Evolutionary conservation across 371 early-diverging fungal genomes (phyloP).

Genomic region (Mucor mucedo): DNA sequence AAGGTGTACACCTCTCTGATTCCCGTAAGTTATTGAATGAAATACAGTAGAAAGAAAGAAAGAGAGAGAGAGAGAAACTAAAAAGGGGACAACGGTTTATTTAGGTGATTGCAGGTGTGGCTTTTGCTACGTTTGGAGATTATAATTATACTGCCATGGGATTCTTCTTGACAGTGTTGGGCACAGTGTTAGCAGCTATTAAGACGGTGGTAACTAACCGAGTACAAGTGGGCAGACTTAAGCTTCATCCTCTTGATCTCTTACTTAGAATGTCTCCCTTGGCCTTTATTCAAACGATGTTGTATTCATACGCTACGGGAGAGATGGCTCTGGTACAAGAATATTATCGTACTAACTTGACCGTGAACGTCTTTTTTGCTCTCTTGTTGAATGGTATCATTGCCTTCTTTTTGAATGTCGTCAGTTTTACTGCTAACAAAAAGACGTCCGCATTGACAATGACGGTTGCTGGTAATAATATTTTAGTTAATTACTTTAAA

Average conservation of each 20-base stretch:
- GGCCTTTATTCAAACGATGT: slow-evolving; percentile 76
- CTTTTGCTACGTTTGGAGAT: slow-evolving; percentile 84
- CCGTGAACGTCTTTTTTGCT: slow-evolving; percentile 51
- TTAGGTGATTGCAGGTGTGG: slow-evolving; percentile 80
- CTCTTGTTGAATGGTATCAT: slow-evolving; percentile 78
- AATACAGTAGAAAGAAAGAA: background rate
- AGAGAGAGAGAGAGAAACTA: background rate
- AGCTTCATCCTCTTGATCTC: slow-evolving; percentile 85
- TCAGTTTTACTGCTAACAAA: slow-evolving; percentile 85
- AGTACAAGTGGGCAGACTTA: slow-evolving; percentile 79
- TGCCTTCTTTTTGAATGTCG: slow-evolving; percentile 85
- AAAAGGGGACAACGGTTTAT: background rate
- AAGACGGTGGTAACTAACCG: slow-evolving; percentile 89
- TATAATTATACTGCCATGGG: slow-evolving; percentile 78
- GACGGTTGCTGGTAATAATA: slow-evolving; percentile 76
- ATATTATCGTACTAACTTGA: slow-evolving; percentile 56
- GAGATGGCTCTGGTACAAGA: slow-evolving; percentile 64
- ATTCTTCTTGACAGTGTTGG: slow-evolving; percentile 80
- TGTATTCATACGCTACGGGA: slow-evolving; percentile 71
- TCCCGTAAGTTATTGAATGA: slow-evolving; percentile 47
- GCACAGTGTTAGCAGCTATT: slow-evolving; percentile 79
- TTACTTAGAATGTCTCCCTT: slow-evolving; percentile 80
- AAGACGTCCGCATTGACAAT: slow-evolving; percentile 86
- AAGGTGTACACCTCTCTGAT: slow-evolving; percentile 68
- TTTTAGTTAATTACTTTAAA: background rate